A percentile compares a stretch with the other conserved stretches of the same genome.
phyloP scores from a whole-genome alignment of 75 land plant species.

The Cryptomeria japonica region DNA sequence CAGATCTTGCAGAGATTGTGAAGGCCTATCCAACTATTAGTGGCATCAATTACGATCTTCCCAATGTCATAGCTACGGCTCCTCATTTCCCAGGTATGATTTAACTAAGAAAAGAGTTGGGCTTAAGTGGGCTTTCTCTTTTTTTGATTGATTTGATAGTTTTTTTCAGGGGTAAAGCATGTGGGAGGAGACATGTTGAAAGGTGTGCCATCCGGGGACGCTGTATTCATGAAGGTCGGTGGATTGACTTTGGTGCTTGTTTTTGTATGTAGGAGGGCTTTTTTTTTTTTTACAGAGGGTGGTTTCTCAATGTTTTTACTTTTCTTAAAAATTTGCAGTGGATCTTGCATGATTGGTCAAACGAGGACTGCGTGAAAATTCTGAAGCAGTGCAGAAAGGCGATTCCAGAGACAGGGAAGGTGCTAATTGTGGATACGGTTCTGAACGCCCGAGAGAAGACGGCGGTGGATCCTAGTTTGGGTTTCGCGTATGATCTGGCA shows the following conservation, averaged over 20 bases:
- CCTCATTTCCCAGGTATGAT: too few relatives aligned
- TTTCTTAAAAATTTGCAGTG: neutral
- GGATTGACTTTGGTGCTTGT: neutral
- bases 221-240: slow-evolving; percentile 32
- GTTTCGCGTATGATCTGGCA: slow-evolving; percentile 13
- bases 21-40: slow-evolving; percentile 28
- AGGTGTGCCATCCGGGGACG: slow-evolving; percentile 21
- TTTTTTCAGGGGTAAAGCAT: neutral
- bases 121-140: neutral
- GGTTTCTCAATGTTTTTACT: neutral
- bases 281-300: neutral
- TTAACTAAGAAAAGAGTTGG: neutral
- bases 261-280: neutral
- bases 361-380: too few relatives aligned
- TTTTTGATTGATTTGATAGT: neutral
- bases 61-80: too few relatives aligned
- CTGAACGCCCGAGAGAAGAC: too few relatives aligned
- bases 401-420: too few relatives aligned
- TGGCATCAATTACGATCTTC: slow-evolving; percentile 3
- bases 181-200: slow-evolving; percentile 39
- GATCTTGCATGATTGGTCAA: too few relatives aligned
- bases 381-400: too few relatives aligned
- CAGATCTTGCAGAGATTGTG: slow-evolving; percentile 20
- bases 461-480: neutral
- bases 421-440: too few relatives aligned